Evolutionary conservation across 805 yeast genomes (phyloP).

Genomic region (Candida peoriensis): DNA sequence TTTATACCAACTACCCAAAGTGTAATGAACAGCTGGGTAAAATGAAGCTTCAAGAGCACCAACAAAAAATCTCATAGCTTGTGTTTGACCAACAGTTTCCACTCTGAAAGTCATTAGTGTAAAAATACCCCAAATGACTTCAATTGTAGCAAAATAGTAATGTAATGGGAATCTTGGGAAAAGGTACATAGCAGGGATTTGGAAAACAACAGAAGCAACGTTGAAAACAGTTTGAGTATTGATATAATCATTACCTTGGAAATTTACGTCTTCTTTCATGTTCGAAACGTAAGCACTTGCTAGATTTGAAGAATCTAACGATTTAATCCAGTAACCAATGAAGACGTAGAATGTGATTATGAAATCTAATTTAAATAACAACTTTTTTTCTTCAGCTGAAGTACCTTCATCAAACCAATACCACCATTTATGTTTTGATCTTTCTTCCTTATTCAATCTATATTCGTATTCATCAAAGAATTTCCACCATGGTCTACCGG

Average conservation of each 20-base stretch:
- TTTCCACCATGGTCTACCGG: slow-evolving; percentile 47
- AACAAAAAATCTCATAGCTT: slow-evolving; percentile 59
- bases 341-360: slow-evolving; percentile 52
- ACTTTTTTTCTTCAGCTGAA: slow-evolving; percentile 34
- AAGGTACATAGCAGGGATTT: slow-evolving; percentile 59
- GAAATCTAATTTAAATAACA: slow-evolving; percentile 50
- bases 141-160: slow-evolving; percentile 38
- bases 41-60: slow-evolving; percentile 66
- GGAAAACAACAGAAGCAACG: slow-evolving; percentile 59
- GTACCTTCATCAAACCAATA: slow-evolving; percentile 9
- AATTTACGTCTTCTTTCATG: slow-evolving; percentile 50
- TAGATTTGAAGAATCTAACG: slow-evolving; percentile 54
- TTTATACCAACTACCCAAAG: slow-evolving; percentile 54
- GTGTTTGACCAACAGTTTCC: slow-evolving; percentile 39
- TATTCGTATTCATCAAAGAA: slow-evolving; percentile 53
- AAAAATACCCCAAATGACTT: slow-evolving; percentile 32
- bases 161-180: slow-evolving; percentile 53
- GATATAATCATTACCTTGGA: slow-evolving; percentile 61
- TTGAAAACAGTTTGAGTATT: slow-evolving; percentile 54
- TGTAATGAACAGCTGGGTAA: slow-evolving; percentile 56
- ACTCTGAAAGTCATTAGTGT: neutral
- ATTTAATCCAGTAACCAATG: slow-evolving; percentile 63
- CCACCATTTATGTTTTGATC: slow-evolving; percentile 9
- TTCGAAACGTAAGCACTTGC: slow-evolving; percentile 65
- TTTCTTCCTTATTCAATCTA: slow-evolving; percentile 4